phyloP scores from a whole-genome alignment of 1,139 yeast genomes.

The Scheffersomyces segobiensis region DNA sequence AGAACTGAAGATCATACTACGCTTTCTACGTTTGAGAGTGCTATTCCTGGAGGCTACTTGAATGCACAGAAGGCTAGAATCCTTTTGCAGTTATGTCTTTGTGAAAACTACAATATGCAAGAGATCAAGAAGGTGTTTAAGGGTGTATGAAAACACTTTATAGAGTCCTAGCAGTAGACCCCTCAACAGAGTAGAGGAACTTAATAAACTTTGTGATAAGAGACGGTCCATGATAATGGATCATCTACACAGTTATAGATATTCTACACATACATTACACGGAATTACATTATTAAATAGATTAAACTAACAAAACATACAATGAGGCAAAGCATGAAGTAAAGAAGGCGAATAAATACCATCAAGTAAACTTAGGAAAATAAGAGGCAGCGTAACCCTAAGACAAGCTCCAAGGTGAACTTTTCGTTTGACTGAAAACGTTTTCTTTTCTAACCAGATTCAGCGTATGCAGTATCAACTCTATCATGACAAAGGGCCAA shows the following conservation, averaged over 20 bases:
- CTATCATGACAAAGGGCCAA: slow-evolving; percentile 59
- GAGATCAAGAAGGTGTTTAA: slow-evolving; percentile 50
- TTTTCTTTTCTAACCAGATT: neutral
- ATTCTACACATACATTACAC: neutral
- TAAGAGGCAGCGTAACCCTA: neutral
- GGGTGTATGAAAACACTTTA: slow-evolving; percentile 28
- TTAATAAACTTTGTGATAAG: too few relatives aligned
- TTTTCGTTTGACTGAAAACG: neutral
- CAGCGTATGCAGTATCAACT: slow-evolving; percentile 57
- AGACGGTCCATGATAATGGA: neutral
- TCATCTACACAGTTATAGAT: neutral
- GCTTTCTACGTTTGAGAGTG: slow-evolving; percentile 20
- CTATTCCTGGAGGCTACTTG: slow-evolving; percentile 64
- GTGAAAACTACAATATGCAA: slow-evolving; percentile 36
- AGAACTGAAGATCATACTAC: slow-evolving; percentile 15
- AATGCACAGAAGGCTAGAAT: slow-evolving; percentile 70
- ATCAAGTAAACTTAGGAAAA: neutral
- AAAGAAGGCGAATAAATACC: neutral
- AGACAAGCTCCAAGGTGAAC: neutral
- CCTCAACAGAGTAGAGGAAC: neutral
- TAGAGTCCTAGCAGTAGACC: neutral
- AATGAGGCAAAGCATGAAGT: neutral
- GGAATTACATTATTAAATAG: neutral
- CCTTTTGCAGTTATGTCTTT: slow-evolving; percentile 58
- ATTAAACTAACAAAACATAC: neutral